phyloP scores from a whole-genome alignment of 2,329 filamentous ascomycete genomes.

The Ceratocystis cacaofunesta region DNA sequence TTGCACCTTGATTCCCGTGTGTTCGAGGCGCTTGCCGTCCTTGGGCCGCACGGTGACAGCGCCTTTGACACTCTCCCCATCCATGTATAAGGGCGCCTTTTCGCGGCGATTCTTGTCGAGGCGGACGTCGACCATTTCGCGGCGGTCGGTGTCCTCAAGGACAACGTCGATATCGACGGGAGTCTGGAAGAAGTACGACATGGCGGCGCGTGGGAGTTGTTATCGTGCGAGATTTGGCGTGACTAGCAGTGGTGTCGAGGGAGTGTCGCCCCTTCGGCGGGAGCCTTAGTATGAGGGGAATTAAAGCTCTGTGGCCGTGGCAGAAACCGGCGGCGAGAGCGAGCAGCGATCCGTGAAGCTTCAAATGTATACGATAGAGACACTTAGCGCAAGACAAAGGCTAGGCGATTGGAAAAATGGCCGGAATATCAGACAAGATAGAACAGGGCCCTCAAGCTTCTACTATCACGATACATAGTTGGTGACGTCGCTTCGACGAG shows the following conservation, averaged over 20 bases:
- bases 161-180: conserved; percentile 98
- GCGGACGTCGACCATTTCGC: conserved; percentile 92
- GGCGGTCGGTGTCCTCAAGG: conserved; percentile 85
- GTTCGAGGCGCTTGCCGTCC: conserved; percentile 93
- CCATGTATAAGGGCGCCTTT: conserved; percentile 92
- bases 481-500: background rate
- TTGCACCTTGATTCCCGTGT: conserved; percentile 98
- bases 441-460: background rate
- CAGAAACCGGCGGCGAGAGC: background rate
- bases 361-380: background rate
- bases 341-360: background rate
- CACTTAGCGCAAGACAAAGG: background rate
- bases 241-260: background rate
- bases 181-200: conserved; percentile 98
- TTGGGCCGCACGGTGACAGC: conserved; percentile 90
- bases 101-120: conserved; percentile 96
- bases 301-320: background rate
- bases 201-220: conserved; percentile 28
- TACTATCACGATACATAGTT: background rate
- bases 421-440: background rate
- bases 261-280: background rate
- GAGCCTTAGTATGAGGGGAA: background rate
- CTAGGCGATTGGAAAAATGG: background rate
- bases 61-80: conserved; percentile 95
- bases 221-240: background rate